Evolutionary conservation across 805 yeast genomes (phyloP), one percentile per base, ranked within the genome.

Genomic region (Candida stauntonica): DNA sequence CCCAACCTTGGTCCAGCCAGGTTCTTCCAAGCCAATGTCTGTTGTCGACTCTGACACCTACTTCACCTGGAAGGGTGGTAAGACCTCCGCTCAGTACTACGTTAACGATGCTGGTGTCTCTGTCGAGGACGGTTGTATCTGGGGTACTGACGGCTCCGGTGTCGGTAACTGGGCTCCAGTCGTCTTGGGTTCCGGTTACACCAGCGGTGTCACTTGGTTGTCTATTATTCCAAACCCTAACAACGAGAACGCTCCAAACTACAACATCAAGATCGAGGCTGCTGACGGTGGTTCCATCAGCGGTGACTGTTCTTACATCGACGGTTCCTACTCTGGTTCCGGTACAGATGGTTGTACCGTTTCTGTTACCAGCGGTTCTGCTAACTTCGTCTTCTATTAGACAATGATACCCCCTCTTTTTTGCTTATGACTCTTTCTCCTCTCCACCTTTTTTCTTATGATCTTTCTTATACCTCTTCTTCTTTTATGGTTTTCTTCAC

Each of bases 91-190:
- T 50, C 99, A 91, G 73, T 93, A 86, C 78, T 91, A 91, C 67
- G 97, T 91, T 48, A 91, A 91, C 80, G 78, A 91, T 57, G 96
- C 96, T 41, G 99, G 99, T 72, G 88, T 87, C 51, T 74, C 86
- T 42, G 72, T 70, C 57, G 82, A 80, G 63, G 91, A 88, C 46
- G 98, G 96, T 56, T 91, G 99, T 73, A 66, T 84, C 55, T 91
- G 99, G 99, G 95, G 97, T 64, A 61, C 76, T 38, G 54, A 72
- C 8, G 86, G 86, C 48, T 73, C 89, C 26, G 84, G 81, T 57
- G 66, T 85, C 48, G 99, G 99, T 70, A 91, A 91, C 85, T 91
- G 96, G 96, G 95, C 98, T 50, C 98, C 98, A 55, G 73, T 91
- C 51, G 86, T 81, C 67, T 73, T 93, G 55, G 99, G 99, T 63